phyloP scores from a whole-genome alignment of 2,329 filamentous ascomycete species.

The Neospermospora avenae region DNA sequence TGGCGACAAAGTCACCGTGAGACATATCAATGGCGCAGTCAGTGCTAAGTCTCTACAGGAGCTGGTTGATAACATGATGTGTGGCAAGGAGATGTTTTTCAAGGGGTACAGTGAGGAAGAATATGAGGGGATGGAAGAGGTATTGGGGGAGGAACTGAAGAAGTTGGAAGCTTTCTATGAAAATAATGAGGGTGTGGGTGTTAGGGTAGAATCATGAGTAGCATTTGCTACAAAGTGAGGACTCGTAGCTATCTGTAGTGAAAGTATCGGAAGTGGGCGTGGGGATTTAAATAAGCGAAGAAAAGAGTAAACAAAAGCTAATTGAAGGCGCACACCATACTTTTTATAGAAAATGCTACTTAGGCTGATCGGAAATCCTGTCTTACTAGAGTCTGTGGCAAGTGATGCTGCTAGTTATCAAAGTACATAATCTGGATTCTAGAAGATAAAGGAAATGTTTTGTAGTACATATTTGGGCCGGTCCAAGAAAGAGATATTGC shows the following conservation, averaged over 20 bases:
- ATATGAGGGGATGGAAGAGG: neutral
- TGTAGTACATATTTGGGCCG: no score
- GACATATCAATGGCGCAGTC: neutral
- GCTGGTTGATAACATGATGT: neutral
- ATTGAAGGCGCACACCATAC: no score
- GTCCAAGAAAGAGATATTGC: no score
- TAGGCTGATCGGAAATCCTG: no score
- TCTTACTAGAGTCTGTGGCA: no score
- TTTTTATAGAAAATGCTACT: no score
- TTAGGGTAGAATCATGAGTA: neutral
- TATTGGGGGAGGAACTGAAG: neutral
- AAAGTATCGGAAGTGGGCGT: neutral
- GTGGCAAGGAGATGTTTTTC: neutral
- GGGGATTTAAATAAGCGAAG: no score
- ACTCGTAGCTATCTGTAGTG: no score
- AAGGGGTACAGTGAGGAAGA: neutral
- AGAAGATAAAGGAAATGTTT: no score
- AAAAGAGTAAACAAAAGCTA: no score
- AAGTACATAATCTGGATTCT: no score
- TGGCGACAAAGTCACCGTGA: neutral
- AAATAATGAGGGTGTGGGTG: neutral
- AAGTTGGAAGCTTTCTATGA: neutral
- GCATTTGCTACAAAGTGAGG: neutral
- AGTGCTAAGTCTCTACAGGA: neutral
- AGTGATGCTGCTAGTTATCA: no score